Base-by-base conservation (phyloP, 2,329 filamentous ascomycete species). In the Helminthosporium solani region DNA sequence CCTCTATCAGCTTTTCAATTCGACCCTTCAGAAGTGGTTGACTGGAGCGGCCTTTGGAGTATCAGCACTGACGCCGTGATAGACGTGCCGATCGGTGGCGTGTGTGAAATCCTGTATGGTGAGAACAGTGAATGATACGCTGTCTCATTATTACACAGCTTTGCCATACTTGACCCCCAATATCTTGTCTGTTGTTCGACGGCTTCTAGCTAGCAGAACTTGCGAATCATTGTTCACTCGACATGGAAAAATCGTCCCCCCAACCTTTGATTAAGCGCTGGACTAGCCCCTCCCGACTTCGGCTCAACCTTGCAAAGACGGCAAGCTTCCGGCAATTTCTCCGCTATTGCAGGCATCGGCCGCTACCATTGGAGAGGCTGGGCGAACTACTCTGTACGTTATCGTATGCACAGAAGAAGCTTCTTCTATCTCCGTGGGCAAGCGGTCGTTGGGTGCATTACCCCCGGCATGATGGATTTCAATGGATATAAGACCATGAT, bases 41-140 rank as follows among this genome's bases (percentile, higher is more conserved):
- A 90, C 63, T 97, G 94, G 92, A 84, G 79, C 62, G 80, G 78
- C 47, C 78, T 95, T 15, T 99, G 94, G 94, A 90, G 84, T 62
- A 85, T 88, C 59, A 90, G 94, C 15, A 99, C 94, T 0, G 94
- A 99, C 76, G 94, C 90, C 1, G 94, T 97, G 7, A 88, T 99
- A 88, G 94, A 99, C 73, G 86, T 99, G 39, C 94, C 94, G 7
- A 81, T 97, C 55, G 91, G 90, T 8, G 94, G 92, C 0, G 92
- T 97, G 2, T 97, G 92, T 65, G 91, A 99, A 74, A 84, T 99
- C 27, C 68, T 99, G 18, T 99, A 97, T 70, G 91, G 90, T 0
- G 80, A 82, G 58, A 51, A 7, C 46, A 56, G 18, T 28, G 20
- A 36, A 27, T 15, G 15, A 42, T 12, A 31, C 8, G 14, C 28